Base-by-base conservation (phyloP, 2,329 filamentous ascomycete species). In the Rutstroemia sp. region DNA sequence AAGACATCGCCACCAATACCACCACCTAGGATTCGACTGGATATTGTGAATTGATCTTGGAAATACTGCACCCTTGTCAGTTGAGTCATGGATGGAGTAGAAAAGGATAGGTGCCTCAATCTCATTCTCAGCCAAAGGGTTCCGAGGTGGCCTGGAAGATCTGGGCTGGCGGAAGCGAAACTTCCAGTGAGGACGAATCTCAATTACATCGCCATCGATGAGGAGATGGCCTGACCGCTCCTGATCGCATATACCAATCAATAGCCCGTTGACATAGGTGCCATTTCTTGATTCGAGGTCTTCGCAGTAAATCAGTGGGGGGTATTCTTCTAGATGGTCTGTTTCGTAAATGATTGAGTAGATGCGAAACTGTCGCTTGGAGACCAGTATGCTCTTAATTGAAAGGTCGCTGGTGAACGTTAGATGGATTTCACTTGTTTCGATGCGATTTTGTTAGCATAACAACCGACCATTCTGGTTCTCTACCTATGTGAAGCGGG, bases 1-100 rank as follows among this genome's bases (percentile, higher is more conserved):
- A 79, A 75, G 3, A 87, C 79, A 44, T 71, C 71, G 8, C 79
- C 80, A 64, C 76, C 75, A 2, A 72, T 74, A 5, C 83, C 83
- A 36, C 69, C 64, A 4, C 83, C 83, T 23, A 86, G 71, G 2
- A 75, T 65, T 9, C 77, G 75, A 42, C 74, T 66, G 1, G 72
- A 77, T 27, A 86, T 69, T 2, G 68, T 62, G 61, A 77, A 86
- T 10, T 72, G 70, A 44, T 76, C 65, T 2, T 67, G 59, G 57
- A 85, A 81, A 5, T 69, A 58, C 74, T 79, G 40, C 1, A 51
- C 38, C 5, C 57, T 10, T 58, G 54, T 56, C 45, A 56, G 12
- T 10, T 39, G 2, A 17, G 27, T 16, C 8, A 12, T 5, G 7
- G 2, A 21, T 12, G 16, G 17, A 27, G 2, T 34, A 9, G 23